Base-by-base conservation (phyloP, 306 rosid species). In the Cucurbita moschata region DNA sequence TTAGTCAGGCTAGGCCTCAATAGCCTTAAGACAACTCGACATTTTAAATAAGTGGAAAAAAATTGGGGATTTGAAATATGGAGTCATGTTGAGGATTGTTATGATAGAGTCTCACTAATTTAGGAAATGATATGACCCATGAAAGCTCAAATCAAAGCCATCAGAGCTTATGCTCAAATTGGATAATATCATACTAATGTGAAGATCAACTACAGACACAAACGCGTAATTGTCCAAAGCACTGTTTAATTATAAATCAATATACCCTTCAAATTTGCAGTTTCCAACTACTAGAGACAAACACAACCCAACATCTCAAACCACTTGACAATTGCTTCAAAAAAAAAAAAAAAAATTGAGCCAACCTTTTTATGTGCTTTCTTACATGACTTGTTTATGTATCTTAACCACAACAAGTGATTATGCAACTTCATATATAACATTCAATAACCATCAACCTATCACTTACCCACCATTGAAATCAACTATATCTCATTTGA, bases 391-490 rank as follows among this genome's bases (percentile, higher is more conserved):
- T 12, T 67, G 56, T 67, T 67, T 67, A 67, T 21, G 46, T 4
- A 38, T 62, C 56, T 7, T 26, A 69, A 49, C 73, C n/a, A 69
- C 58, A 43, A 44, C 10, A 68, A 44, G 26, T 69, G 56, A 77
- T 18, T 55, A 39, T 75, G 43, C 77, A 76, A 74, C 53, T 56
- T 38, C 61, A 77, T 55, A 65, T 59, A 65, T 70, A 58, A 50
- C 77, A 76, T 55, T 49, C 42, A 49, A 65, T 51, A 63, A 77
- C 35, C 71, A 56, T 18, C 60, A 67, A 72, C 40, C 62, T 69
- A 44, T 76, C 79, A 80, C 81, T 16, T 7, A 69, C 73, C 11
- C 30, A 69, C 73, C 57, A 69, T 18, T 44, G n/a, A 66, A 26
- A 68, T 18, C 43, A 66, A 61, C 21, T 26, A 26, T 26, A 6